phyloP scores from a whole-genome alignment of 2,329 filamentous ascomycete genomes.

The Aspergillus bombycis region DNA sequence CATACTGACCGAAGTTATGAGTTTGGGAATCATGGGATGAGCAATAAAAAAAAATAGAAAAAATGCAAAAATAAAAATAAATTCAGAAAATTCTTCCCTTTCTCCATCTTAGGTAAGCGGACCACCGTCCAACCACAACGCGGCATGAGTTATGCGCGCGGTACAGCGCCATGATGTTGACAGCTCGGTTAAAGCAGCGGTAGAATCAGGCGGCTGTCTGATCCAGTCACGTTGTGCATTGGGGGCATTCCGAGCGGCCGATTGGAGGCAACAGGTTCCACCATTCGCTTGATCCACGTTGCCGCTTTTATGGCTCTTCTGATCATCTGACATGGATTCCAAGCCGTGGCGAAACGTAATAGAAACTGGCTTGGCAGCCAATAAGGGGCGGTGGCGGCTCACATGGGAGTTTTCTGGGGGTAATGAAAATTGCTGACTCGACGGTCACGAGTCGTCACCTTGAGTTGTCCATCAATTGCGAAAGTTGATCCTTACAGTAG shows the following conservation, averaged over 20 bases:
- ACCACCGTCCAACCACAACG: neutral
- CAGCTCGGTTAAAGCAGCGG: conserved; percentile 10
- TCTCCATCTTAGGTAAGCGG: neutral
- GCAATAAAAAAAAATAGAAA: neutral
- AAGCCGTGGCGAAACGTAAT: conserved; percentile 38
- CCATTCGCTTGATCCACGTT: neutral
- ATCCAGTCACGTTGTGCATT: neutral
- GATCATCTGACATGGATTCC: conserved; percentile 37
- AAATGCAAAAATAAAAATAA: neutral
- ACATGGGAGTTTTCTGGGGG: conserved; percentile 30
- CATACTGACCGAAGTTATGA: neutral
- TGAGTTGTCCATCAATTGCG: neutral
- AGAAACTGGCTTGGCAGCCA: conserved; percentile 37
- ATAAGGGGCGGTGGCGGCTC: conserved; percentile 23
- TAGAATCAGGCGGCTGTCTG: neutral
- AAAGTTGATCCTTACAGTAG: conserved; percentile 11
- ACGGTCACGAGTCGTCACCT: conserved; percentile 21
- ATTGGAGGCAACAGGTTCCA: conserved; percentile 11
- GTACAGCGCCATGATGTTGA: conserved; percentile 8
- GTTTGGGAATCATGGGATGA: conserved; percentile 2
- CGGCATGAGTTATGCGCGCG: conserved; percentile 4
- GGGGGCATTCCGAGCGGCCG: neutral
- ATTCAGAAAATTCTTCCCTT: neutral
- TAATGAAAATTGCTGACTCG: conserved; percentile 27
- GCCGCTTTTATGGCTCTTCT: conserved; percentile 3